These are phyloP conservation scores for Leishmania turanica DNA, from an alignment of 208 protist species.

Conservation along the genomic window DNA sequence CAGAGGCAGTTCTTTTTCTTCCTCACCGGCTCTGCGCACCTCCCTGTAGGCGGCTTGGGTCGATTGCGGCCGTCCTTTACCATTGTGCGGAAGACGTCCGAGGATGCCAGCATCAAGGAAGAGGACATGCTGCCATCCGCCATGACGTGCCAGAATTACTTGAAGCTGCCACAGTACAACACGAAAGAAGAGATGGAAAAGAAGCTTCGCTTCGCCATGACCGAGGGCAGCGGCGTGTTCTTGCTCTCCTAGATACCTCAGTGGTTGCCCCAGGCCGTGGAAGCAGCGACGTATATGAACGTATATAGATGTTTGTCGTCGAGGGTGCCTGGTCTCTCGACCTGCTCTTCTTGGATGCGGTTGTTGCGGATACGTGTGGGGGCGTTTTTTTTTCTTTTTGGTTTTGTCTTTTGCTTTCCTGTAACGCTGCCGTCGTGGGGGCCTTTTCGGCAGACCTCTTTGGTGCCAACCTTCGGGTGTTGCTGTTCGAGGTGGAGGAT, in stretches of 20 bases:
- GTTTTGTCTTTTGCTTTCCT: constrained; percentile 7
- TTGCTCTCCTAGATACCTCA: constrained; percentile 68
- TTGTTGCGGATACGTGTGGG: not conserved
- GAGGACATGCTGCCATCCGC: constrained; percentile 83
- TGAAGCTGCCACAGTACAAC: constrained; percentile 92
- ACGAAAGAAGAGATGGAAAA: constrained; percentile 81
- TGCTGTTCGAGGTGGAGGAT: not conserved
- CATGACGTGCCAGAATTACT: constrained; percentile 95
- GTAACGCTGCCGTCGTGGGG: not conserved
- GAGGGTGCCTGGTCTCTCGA: not conserved
- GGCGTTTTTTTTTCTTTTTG: not conserved
- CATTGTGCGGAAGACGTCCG: constrained; percentile 89
- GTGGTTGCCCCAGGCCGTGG: not conserved
- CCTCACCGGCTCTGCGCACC: constrained; percentile 81
- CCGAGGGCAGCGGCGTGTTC: constrained; percentile 85
- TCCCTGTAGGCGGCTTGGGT: constrained; percentile 83
- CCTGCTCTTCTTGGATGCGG: not conserved
- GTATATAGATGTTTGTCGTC: not conserved
- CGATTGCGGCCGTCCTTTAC: constrained; percentile 84
- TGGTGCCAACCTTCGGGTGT: not conserved
- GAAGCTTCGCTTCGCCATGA: constrained; percentile 89
- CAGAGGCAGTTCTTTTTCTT: constrained; percentile 89
- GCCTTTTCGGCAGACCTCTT: not conserved
- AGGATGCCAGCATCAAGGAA: constrained; percentile 55
- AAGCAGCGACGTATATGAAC: not conserved